These are phyloP conservation scores for Phialemoniopsis sp. DNA, from an alignment of 2,329 filamentous ascomycete species.

Conservation along the genomic window DNA sequence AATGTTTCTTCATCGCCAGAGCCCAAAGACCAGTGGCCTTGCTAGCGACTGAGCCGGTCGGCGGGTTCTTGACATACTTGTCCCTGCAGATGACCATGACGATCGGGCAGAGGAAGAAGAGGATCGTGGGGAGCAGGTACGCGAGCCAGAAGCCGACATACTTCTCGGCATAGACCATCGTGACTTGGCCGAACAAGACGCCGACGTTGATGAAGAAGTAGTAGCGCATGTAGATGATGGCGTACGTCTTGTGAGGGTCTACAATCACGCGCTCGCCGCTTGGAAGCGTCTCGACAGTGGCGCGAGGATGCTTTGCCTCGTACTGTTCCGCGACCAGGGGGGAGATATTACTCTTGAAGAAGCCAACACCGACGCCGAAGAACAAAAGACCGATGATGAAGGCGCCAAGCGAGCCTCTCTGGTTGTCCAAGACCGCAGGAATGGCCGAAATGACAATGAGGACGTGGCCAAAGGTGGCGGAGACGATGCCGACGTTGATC, in stretches of 20 bases:
- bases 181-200: conserved; percentile 55
- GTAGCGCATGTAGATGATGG: conserved; percentile 61
- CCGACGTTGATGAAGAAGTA: conserved; percentile 66
- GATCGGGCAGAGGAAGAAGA: conserved; percentile 59
- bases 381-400: conserved; percentile 62
- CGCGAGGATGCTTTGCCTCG: conserved; percentile 39
- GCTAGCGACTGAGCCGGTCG: conserved; percentile 61
- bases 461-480: conserved; percentile 62
- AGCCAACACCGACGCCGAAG: conserved; percentile 62
- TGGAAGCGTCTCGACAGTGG: conserved; percentile 48
- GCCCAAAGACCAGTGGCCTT: conserved; percentile 58
- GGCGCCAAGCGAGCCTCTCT: conserved; percentile 54
- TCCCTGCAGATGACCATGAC: conserved; percentile 58
- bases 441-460: conserved; percentile 63
- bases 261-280: conserved; percentile 63
- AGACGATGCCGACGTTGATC: conserved; percentile 61
- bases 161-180: conserved; percentile 68
- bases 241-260: conserved; percentile 62
- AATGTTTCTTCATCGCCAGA: conserved; percentile 64
- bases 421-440: conserved; percentile 55
- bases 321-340: conserved; percentile 68
- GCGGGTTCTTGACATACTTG: conserved; percentile 54
- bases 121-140: conserved; percentile 60
- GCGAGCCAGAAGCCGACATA: conserved; percentile 73
- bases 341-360: conserved; percentile 76